Percentiles rank a stretch among this genome's conserved stretches.
Conservation (phyloP, 768 basidiomycete species). For the Trametes coccinea region DNA sequence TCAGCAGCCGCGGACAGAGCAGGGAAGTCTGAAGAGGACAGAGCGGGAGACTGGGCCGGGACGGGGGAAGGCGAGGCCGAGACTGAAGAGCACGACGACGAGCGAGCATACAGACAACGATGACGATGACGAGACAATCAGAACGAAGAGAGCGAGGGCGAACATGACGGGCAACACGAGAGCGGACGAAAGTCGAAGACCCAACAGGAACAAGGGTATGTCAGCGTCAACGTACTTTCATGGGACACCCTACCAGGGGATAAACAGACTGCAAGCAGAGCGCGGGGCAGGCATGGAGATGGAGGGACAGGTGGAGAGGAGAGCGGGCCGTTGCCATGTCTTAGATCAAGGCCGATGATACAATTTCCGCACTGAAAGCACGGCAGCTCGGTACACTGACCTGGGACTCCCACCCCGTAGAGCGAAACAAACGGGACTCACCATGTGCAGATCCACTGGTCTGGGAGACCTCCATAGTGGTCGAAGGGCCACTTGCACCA, state of each 20-base stretch:
- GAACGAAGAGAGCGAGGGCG: neutral
- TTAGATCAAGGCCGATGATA: conserved; percentile 65
- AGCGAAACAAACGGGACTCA: conserved; percentile 59
- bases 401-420: conserved; percentile 75
- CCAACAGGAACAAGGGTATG: conserved; percentile 31
- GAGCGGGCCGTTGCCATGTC: conserved; percentile 30
- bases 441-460: conserved; percentile 51
- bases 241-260: conserved; percentile 29
- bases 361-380: conserved; percentile 88
- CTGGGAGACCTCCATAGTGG: conserved; percentile 34
- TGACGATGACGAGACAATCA: conserved; percentile 14
- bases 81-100: conserved; percentile 38
- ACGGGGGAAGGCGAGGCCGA: conserved; percentile 25
- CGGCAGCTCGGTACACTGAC: conserved; percentile 84
- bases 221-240: conserved; percentile 30
- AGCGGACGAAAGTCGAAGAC: conserved; percentile 27
- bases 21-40: conserved; percentile 78
- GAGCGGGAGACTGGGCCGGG: conserved; percentile 45
- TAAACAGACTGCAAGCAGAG: conserved; percentile 31
- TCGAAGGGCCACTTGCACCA: conserved; percentile 24
- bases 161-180: conserved; percentile 13
- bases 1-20: conserved; percentile 50
- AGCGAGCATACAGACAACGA: conserved; percentile 37
- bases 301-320: conserved; percentile 24
- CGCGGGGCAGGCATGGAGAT: conserved; percentile 32